Evolutionary conservation across 257 asterid genomes (phyloP).

Genomic region (Scutellaria barbata): DNA sequence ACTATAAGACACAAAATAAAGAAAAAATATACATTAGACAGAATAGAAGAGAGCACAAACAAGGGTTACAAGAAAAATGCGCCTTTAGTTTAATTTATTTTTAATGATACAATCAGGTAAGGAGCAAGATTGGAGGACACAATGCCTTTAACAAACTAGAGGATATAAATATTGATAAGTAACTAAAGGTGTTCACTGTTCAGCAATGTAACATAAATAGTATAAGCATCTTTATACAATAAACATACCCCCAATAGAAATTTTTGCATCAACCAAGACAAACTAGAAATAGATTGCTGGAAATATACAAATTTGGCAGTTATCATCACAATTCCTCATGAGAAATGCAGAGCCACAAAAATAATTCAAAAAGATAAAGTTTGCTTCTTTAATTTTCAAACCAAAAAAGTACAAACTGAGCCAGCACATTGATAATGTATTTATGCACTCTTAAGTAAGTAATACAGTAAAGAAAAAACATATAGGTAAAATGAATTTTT

Average conservation of each 20-base stretch:
- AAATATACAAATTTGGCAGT: slow-evolving; percentile 18
- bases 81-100: background rate
- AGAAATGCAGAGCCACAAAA: slow-evolving; percentile 13
- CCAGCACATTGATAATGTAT: slow-evolving; percentile 6
- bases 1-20: slow-evolving; percentile 51
- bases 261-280: slow-evolving; percentile 4
- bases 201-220: slow-evolving; percentile 7
- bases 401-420: background rate
- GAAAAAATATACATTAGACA: slow-evolving; percentile 35
- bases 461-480: slow-evolving; percentile 27
- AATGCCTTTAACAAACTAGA: slow-evolving; percentile 16
- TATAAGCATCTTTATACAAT: background rate
- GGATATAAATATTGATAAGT: slow-evolving; percentile 14
- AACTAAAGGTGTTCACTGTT: slow-evolving; percentile 4
- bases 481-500: slow-evolving; percentile 8
- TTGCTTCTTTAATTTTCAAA: slow-evolving; percentile 5
- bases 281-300: slow-evolving; percentile 16
- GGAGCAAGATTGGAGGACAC: slow-evolving; percentile 25
- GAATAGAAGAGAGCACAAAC: background rate
- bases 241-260: background rate
- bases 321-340: background rate
- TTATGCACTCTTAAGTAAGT: slow-evolving; percentile 5
- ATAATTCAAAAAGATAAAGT: slow-evolving; percentile 16
- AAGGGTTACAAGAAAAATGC: background rate
- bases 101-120: slow-evolving; percentile 5